Percentiles rank a stretch among this genome's conserved stretches.
These are phyloP conservation scores for Vigna angularis DNA, from an alignment of 306 rosid genomes.

Conservation along the genomic window DNA sequence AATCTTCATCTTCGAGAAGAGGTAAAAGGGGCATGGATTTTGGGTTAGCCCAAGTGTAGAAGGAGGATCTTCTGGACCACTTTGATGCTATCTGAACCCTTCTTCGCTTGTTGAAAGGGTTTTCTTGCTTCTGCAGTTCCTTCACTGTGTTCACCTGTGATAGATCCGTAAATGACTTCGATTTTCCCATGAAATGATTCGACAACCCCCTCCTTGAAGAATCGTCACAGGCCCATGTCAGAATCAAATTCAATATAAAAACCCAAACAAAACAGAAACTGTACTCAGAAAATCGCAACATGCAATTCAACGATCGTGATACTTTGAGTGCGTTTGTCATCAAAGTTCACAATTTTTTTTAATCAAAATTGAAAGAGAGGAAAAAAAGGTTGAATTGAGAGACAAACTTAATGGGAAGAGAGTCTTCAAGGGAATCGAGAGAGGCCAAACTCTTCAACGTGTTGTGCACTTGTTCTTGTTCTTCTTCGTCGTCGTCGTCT, in stretches of 20 bases:
- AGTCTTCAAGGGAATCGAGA: slow-evolving; percentile 68
- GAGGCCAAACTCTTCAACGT: slow-evolving; percentile 56
- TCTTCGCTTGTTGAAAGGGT: slow-evolving; percentile 77
- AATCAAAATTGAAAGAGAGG: neutral
- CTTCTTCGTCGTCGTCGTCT: neutral
- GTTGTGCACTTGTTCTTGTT: slow-evolving; percentile 56
- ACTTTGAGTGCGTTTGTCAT: too few relatives aligned
- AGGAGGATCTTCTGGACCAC: slow-evolving; percentile 61
- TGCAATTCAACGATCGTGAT: neutral
- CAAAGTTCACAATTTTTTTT: too few relatives aligned
- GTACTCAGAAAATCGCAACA: neutral
- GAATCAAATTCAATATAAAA: neutral
- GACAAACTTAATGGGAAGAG: slow-evolving; percentile 86
- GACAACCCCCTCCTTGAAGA: slow-evolving; percentile 77
- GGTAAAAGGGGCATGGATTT: slow-evolving; percentile 83
- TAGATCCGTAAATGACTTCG: slow-evolving; percentile 74
- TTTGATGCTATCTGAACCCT: slow-evolving; percentile 68
- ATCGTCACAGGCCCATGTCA: slow-evolving; percentile 15
- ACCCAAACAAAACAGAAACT: neutral
- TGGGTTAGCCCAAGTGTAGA: slow-evolving; percentile 69
- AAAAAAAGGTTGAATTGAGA: neutral
- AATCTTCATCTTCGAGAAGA: slow-evolving; percentile 51
- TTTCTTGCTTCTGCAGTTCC: slow-evolving; percentile 75
- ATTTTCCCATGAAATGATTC: slow-evolving; percentile 73
- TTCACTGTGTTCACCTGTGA: slow-evolving; percentile 60